phyloP scores from a whole-genome alignment of 2,329 filamentous ascomycete genomes.

The Helotiales sp. region DNA sequence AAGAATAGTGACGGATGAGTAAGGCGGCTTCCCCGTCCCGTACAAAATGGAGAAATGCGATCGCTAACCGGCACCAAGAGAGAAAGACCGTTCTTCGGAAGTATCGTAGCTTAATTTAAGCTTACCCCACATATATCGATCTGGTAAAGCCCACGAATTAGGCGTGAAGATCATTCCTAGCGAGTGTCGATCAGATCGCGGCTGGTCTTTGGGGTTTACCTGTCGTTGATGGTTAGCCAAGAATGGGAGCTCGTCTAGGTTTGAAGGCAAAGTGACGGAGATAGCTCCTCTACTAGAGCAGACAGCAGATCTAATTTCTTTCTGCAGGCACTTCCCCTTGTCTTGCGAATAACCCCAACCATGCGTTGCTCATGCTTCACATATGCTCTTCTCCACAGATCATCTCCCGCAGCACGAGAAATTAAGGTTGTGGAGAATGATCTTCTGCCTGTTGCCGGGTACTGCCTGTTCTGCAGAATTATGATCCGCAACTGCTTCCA shows the following conservation, averaged over 20 bases:
- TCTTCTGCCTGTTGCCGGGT: not conserved
- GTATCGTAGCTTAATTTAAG: not conserved
- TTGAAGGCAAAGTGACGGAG: too few species aligned
- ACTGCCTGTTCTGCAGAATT: too few species aligned
- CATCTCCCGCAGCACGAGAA: not conserved
- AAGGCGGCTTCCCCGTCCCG: not conserved
- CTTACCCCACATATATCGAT: not conserved
- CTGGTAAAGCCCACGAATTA: not conserved
- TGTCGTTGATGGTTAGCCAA: not conserved
- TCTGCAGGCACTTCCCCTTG: not conserved
- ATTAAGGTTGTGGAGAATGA: not conserved
- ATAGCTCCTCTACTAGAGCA: too few species aligned
- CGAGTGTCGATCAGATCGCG: not conserved
- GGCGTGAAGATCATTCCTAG: not conserved
- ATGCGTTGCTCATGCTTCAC: not conserved
- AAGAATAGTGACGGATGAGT: not conserved
- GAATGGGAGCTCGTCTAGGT: too few species aligned
- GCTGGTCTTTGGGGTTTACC: not conserved
- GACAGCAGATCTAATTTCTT: not conserved
- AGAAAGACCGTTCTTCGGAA: too few species aligned
- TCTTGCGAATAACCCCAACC: not conserved
- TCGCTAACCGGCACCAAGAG: too few species aligned
- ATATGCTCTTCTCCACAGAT: not conserved
- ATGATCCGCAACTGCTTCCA: too few species aligned
- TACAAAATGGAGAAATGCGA: too few species aligned